These are phyloP conservation scores for Phytophthora multivora DNA, from an alignment of 352 stramenopile genomes.

Conservation along the genomic window DNA sequence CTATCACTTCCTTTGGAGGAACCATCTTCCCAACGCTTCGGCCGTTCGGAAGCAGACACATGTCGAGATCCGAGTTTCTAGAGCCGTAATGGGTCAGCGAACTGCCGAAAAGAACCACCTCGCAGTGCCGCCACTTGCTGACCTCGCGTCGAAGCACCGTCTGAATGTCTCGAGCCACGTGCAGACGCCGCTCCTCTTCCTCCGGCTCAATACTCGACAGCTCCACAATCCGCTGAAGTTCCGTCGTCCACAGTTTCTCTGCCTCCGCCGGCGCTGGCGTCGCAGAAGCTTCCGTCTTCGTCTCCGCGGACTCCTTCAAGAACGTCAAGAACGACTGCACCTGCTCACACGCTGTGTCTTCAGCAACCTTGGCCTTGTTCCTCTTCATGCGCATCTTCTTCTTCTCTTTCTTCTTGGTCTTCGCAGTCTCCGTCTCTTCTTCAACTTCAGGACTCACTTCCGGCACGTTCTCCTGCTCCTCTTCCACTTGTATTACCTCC, in stretches of 20 bases:
- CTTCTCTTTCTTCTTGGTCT: slow-evolving; percentile 34
- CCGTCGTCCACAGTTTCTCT: slow-evolving; percentile 26
- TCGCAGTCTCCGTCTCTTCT: slow-evolving; percentile 2
- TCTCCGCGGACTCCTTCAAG: slow-evolving; percentile 36
- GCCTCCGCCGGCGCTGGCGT: slow-evolving; percentile 5
- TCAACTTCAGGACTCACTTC: slow-evolving; percentile 10
- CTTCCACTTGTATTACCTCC: slow-evolving; percentile 18
- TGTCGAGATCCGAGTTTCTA: slow-evolving; percentile 72
- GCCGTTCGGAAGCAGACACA: slow-evolving; percentile 59
- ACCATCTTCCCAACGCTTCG: slow-evolving; percentile 5
- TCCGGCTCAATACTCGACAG: slow-evolving; percentile 46
- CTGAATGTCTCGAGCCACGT: slow-evolving; percentile 53
- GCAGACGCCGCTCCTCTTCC: slow-evolving; percentile 48
- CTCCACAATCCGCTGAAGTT: slow-evolving; percentile 50
- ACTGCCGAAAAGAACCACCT: slow-evolving; percentile 75
- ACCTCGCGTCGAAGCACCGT: slow-evolving; percentile 42
- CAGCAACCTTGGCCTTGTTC: slow-evolving; percentile 27
- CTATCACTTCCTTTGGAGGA: slow-evolving; percentile 35
- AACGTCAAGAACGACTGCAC: slow-evolving; percentile 61
- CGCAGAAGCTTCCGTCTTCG: slow-evolving; percentile 2
- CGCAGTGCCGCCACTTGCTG: slow-evolving; percentile 53
- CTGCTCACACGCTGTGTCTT: slow-evolving; percentile 45
- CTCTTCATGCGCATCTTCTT: slow-evolving; percentile 34
- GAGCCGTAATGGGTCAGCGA: slow-evolving; percentile 81
- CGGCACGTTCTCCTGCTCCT: slow-evolving; percentile 20